Evolutionary conservation across 306 rosid species (phyloP), one percentile per base, ranked within the genome.

Genomic region (Malus orientalis): DNA sequence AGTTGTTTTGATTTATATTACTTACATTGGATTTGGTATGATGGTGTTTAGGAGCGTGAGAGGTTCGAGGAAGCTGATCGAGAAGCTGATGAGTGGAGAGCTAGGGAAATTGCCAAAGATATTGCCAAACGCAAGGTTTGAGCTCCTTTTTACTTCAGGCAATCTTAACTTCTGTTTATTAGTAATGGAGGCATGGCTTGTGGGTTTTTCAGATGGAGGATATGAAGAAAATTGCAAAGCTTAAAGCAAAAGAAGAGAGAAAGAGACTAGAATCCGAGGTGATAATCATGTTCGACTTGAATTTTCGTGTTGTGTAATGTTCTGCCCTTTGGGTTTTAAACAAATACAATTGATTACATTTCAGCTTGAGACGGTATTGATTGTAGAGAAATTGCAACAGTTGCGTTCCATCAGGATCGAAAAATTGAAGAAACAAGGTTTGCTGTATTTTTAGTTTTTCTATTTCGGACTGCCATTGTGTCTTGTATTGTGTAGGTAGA

Each of bases 1-100:
- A 53, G 38, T 57, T 2, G 15, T n/a, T 55, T 15, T 59, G 55
- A 6, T 57, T 59, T 73, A 15, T 38, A 38, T 75, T 69, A 59
- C 62, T 29, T 81, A 29, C 36, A 16, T 78, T 76, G 66, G 69
- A 32, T 45, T 61, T 63, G 61, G 27, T 66, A 45, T 77, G 65
- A 44, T 75, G 85, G 76, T 69, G 65, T 60, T 9, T 69, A 92
- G 98, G 93, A 86, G 71, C 75, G 2, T 18, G 91, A 86, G 76
- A 67, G 67, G 74, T 92, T 86, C 82, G 87, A 86, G 30, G 86
- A 59, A 83, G 90, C 85, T 45, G 91, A 92, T 84, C 84, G 62
- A 61, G 92, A 92, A 86, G 98, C 98, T 59, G 93, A 92, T 82
- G 97, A 95, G 71, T 95, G 98, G 97, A 87, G 91, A 77, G 92